Evolutionary conservation across 179 eudicot species (phyloP), one percentile per base, ranked within the genome.

Genomic region (Beta corolliflora): DNA sequence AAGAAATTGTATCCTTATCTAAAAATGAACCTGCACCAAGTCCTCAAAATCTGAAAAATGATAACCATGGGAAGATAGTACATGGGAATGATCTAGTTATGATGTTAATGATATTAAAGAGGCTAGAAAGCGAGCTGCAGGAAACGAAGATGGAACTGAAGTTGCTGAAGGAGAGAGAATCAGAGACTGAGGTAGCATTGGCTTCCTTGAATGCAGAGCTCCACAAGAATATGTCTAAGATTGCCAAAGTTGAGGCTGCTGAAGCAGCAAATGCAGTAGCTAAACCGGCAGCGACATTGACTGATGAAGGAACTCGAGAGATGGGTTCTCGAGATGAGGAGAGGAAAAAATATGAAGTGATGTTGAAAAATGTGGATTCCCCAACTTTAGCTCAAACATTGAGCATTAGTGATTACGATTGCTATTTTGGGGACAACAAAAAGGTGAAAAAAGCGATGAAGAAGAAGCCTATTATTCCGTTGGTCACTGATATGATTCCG

Each of bases 131-230:
- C 0, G 95, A 94, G 75, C 86, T 95, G 7, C 90, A 92, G 64
- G 93, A 90, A 75, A 90, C 98, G 19, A 94, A 91, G 81, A 77
- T 21, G 59, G 98, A 95, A 85, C 82, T 94, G 45, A 92, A 87
- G 86, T 46, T 84, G 31, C 84, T 95, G 19, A 92, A 92, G 83
- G 88, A 92, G 41, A 89, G 92, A 74, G 97, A 89, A 79, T 63
- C 91, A 0, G 92, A 95, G 59, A 94, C 91, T 6, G 95, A 92
- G 89, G 87, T 90, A 73, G 92, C 92, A 1, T 64, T 92, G 79
- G 98, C 98, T 64, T 86, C 94, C 0, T 79, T 95, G 71, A 91
- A 92, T 9, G 98, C 95, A 0, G 92, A 93, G 85, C 93, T 95
- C 54, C 97, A 91, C 80, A 89, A 87, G 84, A 92, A 86, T 86